Conservation (phyloP, 2,329 filamentous ascomycete species). For the Aurifilum marmelostoma region DNA sequence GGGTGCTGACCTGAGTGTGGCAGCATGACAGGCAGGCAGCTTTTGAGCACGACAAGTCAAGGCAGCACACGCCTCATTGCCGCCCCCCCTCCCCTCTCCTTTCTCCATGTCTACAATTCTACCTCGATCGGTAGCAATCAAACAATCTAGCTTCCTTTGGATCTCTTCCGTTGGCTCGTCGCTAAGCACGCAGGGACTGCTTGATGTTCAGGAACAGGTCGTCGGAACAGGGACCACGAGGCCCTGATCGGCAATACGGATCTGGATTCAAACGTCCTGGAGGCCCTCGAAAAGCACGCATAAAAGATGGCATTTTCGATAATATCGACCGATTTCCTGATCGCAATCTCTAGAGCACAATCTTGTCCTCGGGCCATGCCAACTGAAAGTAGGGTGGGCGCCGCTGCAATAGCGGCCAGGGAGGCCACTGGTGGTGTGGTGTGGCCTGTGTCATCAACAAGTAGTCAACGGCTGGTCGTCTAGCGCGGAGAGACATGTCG, state of each 20-base stretch:
- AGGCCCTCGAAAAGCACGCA: not conserved
- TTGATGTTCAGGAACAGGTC: slow-evolving; percentile 7
- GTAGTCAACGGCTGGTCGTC: slow-evolving; percentile 2
- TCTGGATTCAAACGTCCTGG: slow-evolving; percentile 1
- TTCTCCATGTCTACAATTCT: no score
- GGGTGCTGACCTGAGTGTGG: not conserved
- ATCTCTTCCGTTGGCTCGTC: no score
- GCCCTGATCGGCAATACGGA: slow-evolving; percentile 5
- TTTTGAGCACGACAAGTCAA: not conserved
- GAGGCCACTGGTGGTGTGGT: not conserved
- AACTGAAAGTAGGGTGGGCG: slow-evolving; percentile 10
- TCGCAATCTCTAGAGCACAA: slow-evolving; percentile 22
- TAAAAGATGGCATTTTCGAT: slow-evolving; percentile 19
- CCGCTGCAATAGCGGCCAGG: slow-evolving; percentile 10
- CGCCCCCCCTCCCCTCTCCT: no score
- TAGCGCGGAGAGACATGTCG: slow-evolving; percentile 3
- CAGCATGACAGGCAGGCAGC: not conserved
- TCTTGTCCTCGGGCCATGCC: slow-evolving; percentile 7
- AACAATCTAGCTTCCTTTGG: not conserved
- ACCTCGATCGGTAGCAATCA: not conserved
- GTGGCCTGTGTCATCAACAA: slow-evolving; percentile 11
- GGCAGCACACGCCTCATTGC: not conserved
- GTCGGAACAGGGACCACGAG: not conserved
- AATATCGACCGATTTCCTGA: slow-evolving; percentile 21
- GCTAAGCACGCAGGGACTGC: slow-evolving; percentile 5